These are phyloP conservation scores for Narthecium ossifragum DNA, from an alignment of 106 monocot species.

Conservation along the genomic window DNA sequence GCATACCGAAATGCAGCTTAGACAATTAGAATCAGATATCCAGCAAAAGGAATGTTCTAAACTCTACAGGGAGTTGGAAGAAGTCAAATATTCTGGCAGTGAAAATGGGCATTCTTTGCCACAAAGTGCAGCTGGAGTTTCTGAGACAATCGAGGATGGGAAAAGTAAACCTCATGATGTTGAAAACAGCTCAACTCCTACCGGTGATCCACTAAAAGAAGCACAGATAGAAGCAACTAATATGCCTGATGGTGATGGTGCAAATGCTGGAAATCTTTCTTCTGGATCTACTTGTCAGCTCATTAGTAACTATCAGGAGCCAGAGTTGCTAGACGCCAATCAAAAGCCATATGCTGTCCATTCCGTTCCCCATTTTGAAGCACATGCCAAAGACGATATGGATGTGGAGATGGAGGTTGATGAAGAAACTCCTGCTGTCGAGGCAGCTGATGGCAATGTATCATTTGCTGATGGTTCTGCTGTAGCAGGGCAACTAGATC, in stretches of 20 bases:
- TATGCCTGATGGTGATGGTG: constrained; percentile 8
- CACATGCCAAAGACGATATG: constrained; percentile 47
- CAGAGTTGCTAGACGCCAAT: constrained; percentile 3
- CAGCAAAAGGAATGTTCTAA: constrained; percentile 31
- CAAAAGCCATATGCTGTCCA: background rate
- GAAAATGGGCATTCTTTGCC: background rate
- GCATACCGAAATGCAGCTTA: constrained; percentile 65
- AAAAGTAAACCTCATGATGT: background rate
- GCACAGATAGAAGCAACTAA: constrained; percentile 7
- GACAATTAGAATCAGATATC: constrained; percentile 53
- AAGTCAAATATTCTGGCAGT: constrained; percentile 1
- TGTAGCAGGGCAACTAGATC: constrained; percentile 8
- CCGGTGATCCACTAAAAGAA: constrained; percentile 3
- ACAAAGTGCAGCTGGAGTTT: background rate
- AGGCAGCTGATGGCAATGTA: constrained; percentile 6
- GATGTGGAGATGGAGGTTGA: constrained; percentile 99
- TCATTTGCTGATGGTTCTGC: constrained; percentile 1
- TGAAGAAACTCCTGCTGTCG: constrained; percentile 37
- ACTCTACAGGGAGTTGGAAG: background rate
- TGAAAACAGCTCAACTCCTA: constrained; percentile 1
- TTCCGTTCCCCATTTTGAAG: constrained; percentile 16
- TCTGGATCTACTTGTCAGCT: constrained; percentile 1
- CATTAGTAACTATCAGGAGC: constrained; percentile 9
- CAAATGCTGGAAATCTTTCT: background rate
- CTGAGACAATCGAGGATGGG: constrained; percentile 9